Evolutionary conservation across 257 asterid genomes (phyloP).

Genomic region (Paulownia fortunei): DNA sequence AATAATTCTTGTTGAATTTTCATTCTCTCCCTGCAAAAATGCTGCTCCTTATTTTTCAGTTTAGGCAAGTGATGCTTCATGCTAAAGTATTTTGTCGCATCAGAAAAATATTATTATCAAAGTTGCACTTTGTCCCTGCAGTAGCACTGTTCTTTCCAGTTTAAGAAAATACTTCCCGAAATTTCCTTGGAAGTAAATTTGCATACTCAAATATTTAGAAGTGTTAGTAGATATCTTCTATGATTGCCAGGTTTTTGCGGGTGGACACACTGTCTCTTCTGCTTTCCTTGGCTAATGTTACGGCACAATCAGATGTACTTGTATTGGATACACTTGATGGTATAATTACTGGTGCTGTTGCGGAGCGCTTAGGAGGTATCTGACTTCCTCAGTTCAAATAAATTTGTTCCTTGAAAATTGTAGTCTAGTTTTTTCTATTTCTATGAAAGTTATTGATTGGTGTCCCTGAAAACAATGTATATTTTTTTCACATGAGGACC

Average conservation of each 20-base stretch:
- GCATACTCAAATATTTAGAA: background rate
- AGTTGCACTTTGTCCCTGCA: background rate
- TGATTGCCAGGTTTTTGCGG: constrained; percentile 72
- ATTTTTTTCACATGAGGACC: background rate
- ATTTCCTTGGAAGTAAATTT: background rate
- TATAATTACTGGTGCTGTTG: constrained; percentile 80
- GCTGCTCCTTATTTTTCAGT: background rate
- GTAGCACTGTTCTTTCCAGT: background rate
- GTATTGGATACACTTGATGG: constrained; percentile 92
- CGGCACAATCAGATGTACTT: constrained; percentile 81
- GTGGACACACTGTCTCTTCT: constrained; percentile 88
- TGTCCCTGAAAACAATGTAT: background rate
- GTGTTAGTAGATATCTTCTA: constrained; percentile 6
- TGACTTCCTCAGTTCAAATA: constrained; percentile 26
- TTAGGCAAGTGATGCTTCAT: constrained; percentile 1
- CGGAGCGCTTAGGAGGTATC: constrained; percentile 97
- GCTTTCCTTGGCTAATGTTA: constrained; percentile 85
- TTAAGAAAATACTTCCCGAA: background rate
- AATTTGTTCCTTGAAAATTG: constrained; percentile 21
- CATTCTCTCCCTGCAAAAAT: background rate
- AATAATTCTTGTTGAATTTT: background rate
- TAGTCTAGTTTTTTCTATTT: background rate
- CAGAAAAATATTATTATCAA: background rate
- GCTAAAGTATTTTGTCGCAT: background rate
- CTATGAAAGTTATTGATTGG: background rate